Base-by-base conservation (phyloP, 129 eudicot species). In the Flaveria ramosissima region DNA sequence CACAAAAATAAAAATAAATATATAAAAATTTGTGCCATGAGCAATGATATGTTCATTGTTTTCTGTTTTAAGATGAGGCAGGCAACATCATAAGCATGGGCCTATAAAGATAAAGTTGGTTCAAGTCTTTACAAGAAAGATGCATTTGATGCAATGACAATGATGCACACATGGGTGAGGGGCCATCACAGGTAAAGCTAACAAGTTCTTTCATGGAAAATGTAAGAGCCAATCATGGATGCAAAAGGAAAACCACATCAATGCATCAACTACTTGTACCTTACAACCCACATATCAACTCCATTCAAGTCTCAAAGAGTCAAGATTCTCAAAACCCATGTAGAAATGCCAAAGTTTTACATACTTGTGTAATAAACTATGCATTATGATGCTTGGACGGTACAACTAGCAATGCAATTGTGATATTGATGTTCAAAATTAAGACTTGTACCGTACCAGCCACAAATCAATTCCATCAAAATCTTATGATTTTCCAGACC, bases 131-230 rank as follows among this genome's bases (percentile, higher is more conserved):
- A 60, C 64, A 74, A 80, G 71, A 80, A 80, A 80, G 84, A 74
- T 74, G 42, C 43, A 24, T 79, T 43, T 65, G 79, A 78, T 78
- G 71, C 82, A 70, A 78, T 66, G 74, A 45, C 84, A 80, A 80
- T 73, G 70, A 80, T 80, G 80, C 80, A 74, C 84, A 80, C 84
- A 80, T 80, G 84, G 84, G 80, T 67, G 84, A 80, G 84, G 84
- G 84, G 19, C 84, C 84, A 74, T 42, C 75, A 52, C 74, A 45
- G 52, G 24, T 10, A 76, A 76, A 76, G 74, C 66, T 43, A 78
- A 60, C 75, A 80, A 64, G 50, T 45, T 78, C 70, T 80, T 80
- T 80, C 84, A 80, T 80, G 69, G 61, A 75, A 80, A 70, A 41
- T 68, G 60, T 48, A 79, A 79, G 84, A 75, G 70, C 76, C 84